phyloP scores from a whole-genome alignment of 495 filamentous ascomycete species.

The Beverwykella pulmonaria region DNA sequence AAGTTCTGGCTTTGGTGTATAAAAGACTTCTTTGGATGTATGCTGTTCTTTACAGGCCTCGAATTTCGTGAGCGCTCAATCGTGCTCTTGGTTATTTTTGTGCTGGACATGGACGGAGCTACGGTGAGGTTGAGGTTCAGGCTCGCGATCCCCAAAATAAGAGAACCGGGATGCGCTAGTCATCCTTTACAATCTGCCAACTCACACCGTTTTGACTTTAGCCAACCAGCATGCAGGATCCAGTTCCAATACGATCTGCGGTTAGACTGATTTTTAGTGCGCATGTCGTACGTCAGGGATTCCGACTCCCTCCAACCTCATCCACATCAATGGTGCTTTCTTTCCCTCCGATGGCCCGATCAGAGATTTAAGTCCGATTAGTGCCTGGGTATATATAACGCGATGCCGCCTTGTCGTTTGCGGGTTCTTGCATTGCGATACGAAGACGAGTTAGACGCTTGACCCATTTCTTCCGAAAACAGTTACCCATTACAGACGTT shows the following conservation, averaged over 20 bases:
- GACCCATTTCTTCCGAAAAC: not conserved
- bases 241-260: not conserved
- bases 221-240: not conserved
- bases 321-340: not conserved
- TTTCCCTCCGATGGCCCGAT: not conserved
- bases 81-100: too few species aligned
- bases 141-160: too few species aligned
- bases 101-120: too few species aligned
- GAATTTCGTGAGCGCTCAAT: too few species aligned
- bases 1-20: too few species aligned
- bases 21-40: too few species aligned
- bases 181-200: not conserved
- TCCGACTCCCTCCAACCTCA: too few species aligned
- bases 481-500: too few species aligned
- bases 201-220: not conserved
- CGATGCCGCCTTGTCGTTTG: not conserved
- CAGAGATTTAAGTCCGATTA: not conserved
- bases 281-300: not conserved
- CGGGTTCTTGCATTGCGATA: not conserved
- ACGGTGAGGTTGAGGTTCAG: too few species aligned
- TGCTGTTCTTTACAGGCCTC: too few species aligned
- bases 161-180: too few species aligned
- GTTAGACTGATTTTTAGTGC: not conserved
- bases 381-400: not conserved
- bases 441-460: slow-evolving; percentile 19